Evolutionary conservation across 2,329 filamentous ascomycete species (phyloP).

Genomic region (Aspergillus luchuensis): DNA sequence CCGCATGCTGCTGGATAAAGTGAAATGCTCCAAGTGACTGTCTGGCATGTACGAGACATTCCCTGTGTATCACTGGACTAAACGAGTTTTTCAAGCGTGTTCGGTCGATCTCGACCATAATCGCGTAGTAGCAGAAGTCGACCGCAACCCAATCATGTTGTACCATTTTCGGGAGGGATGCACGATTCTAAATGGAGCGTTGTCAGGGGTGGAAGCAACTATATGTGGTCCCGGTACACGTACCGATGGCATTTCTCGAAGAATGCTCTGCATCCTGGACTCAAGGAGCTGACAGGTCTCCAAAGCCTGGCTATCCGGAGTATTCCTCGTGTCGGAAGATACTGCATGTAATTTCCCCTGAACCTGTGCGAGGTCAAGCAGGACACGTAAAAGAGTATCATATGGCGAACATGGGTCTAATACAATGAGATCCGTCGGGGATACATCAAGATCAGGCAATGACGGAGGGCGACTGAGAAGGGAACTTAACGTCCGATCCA

Average conservation of each 20-base stretch:
- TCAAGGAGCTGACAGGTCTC: constrained; percentile 19
- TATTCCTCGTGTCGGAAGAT: neutral
- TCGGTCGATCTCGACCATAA: constrained; percentile 30
- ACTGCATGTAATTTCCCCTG: constrained; percentile 14
- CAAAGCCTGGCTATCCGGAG: neutral
- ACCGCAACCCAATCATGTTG: constrained; percentile 23
- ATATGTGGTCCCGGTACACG: neutral
- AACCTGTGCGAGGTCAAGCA: constrained; percentile 18
- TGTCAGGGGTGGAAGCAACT: neutral
- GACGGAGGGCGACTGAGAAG: constrained; percentile 27
- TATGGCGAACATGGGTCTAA: constrained; percentile 11
- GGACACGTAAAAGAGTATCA: constrained; percentile 5
- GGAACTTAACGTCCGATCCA: constrained; percentile 30
- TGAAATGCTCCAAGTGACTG: constrained; percentile 16
- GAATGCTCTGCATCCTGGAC: constrained; percentile 21
- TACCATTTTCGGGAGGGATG: constrained; percentile 13
- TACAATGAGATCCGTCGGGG: constrained; percentile 10
- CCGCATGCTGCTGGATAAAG: constrained; percentile 16
- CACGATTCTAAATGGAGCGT: constrained; percentile 13
- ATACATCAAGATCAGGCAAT: constrained; percentile 13
- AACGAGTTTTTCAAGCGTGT: constrained; percentile 23
- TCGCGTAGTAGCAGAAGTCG: constrained; percentile 30
- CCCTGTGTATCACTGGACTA: constrained; percentile 24
- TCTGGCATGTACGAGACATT: constrained; percentile 27
- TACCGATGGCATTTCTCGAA: constrained; percentile 22